Percentiles rank a stretch among this genome's conserved stretches.
phyloP scores from a whole-genome alignment of 225 moss, liverwort and hornwort species.

The Polytrichum formosum region DNA sequence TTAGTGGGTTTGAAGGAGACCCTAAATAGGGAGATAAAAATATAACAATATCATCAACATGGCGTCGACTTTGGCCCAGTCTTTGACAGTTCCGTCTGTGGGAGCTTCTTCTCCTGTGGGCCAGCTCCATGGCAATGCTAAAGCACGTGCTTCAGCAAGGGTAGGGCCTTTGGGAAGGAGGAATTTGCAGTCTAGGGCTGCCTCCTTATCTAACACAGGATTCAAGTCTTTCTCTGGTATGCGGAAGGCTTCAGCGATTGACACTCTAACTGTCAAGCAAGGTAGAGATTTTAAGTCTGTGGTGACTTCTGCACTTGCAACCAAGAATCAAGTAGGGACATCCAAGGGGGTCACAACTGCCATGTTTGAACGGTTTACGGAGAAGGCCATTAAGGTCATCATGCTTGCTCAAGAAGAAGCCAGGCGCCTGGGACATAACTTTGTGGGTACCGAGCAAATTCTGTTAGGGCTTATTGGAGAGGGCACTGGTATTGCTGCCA shows the following conservation, averaged over 20 bases:
- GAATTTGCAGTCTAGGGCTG: constrained; percentile 31
- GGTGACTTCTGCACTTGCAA: constrained; percentile 52
- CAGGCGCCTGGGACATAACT: constrained; percentile 89
- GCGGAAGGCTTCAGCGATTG: constrained; percentile 62
- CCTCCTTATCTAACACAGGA: constrained; percentile 31
- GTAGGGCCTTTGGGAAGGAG: constrained; percentile 33
- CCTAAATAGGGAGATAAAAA: not conserved
- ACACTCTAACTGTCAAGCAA: constrained; percentile 47
- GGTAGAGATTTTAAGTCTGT: constrained; percentile 64
- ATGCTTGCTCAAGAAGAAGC: constrained; percentile 99
- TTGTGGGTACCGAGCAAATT: constrained; percentile 97
- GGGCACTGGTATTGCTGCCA: constrained; percentile 96
- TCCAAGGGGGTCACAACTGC: constrained; percentile 69
- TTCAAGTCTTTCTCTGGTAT: constrained; percentile 66
- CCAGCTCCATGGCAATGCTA: constrained; percentile 43
- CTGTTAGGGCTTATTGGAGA: constrained; percentile 90
- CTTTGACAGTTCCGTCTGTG: constrained; percentile 48
- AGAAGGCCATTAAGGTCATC: constrained; percentile 98
- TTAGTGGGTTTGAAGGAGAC: not conserved
- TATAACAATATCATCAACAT: constrained; percentile 6
- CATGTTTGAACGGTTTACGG: constrained; percentile 98
- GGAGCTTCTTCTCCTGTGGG: constrained; percentile 46
- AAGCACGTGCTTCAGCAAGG: constrained; percentile 35
- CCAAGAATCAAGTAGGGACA: constrained; percentile 17
- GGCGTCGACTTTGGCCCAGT: constrained; percentile 71